Percentiles rank a stretch among this genome's conserved stretches.
These are phyloP conservation scores for Barnettozyma botsteinii DNA, from an alignment of 805 yeast genomes.

Conservation along the genomic window DNA sequence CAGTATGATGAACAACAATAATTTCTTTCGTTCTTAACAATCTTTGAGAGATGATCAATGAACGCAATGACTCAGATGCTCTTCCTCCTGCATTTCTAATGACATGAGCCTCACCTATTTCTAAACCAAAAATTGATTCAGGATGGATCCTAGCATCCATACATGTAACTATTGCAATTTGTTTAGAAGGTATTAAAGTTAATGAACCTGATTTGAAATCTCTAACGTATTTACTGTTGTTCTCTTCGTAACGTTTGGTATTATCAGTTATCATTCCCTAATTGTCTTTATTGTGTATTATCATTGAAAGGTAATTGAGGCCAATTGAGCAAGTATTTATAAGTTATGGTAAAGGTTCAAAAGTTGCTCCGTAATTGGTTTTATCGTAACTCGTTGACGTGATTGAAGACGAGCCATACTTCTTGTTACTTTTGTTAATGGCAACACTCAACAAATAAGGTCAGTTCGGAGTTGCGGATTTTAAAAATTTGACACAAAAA, in stretches of 20 bases:
- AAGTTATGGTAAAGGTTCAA: no score
- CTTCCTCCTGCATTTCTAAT: conserved; percentile 41
- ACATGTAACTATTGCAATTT: conserved; percentile 33
- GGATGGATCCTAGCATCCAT: conserved; percentile 16
- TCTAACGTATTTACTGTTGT: conserved; percentile 3
- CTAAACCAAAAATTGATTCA: conserved; percentile 19
- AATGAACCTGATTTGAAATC: conserved; percentile 4
- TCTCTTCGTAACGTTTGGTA: conserved; percentile 3
- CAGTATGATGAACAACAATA: conserved; percentile 36
- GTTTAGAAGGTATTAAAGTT: conserved; percentile 33
- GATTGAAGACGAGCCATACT: no score
- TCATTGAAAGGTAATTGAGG: no score
- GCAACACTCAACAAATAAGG: no score
- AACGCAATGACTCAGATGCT: conserved; percentile 34
- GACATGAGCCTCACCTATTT: conserved; percentile 39
- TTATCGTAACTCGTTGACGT: no score
- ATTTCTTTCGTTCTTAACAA: conserved; percentile 36
- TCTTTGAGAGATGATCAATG: conserved; percentile 35
- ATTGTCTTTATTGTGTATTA: no score
- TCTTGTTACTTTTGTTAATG: no score
- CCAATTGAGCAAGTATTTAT: no score
- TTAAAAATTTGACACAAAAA: no score
- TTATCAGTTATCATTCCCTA: no score
- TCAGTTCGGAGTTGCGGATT: no score
- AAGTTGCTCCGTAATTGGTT: no score